Evolutionary conservation across 129 eudicot species (phyloP).

Genomic region (Flaveria linearis): DNA sequence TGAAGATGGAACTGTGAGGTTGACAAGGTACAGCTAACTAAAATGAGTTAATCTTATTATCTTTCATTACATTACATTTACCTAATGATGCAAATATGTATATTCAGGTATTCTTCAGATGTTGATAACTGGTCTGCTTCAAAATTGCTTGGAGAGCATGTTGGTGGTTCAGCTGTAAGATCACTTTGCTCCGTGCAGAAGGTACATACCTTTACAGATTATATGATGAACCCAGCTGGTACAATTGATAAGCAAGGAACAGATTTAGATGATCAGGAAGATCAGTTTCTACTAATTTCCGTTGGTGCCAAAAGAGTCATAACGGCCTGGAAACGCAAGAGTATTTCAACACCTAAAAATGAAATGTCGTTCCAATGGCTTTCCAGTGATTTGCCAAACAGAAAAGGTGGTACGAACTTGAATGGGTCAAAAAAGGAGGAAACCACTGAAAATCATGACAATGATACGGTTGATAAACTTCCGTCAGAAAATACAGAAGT

Average conservation of each 20-base stretch:
- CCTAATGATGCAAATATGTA: constrained; percentile 22
- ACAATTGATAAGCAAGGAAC: constrained; percentile 24
- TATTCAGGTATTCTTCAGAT: constrained; percentile 63
- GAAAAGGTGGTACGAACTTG: constrained; percentile 37
- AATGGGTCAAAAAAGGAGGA: constrained; percentile 38
- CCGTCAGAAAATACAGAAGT: constrained; percentile 23
- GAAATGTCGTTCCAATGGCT: constrained; percentile 87
- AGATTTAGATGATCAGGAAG: constrained; percentile 47
- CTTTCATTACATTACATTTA: neutral
- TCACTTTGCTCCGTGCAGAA: constrained; percentile 72
- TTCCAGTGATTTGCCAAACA: constrained; percentile 83
- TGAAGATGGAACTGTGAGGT: constrained; percentile 96
- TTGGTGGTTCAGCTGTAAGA: constrained; percentile 97
- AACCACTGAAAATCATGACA: constrained; percentile 22
- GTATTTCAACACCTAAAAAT: constrained; percentile 32
- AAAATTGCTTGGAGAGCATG: constrained; percentile 95
- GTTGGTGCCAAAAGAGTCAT: constrained; percentile 97
- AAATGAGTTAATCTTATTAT: neutral
- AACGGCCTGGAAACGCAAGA: constrained; percentile 78
- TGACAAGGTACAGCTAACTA: constrained; percentile 63
- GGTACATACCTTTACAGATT: constrained; percentile 52
- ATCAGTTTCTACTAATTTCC: constrained; percentile 64
- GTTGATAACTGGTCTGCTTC: constrained; percentile 72
- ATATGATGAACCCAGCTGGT: constrained; percentile 28
- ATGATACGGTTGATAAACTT: constrained; percentile 26